A percentile compares a stretch with the other conserved stretches of the same genome.
Conservation (phyloP, 495 filamentous ascomycete species). For the Aspergillus bridgeri region DNA sequence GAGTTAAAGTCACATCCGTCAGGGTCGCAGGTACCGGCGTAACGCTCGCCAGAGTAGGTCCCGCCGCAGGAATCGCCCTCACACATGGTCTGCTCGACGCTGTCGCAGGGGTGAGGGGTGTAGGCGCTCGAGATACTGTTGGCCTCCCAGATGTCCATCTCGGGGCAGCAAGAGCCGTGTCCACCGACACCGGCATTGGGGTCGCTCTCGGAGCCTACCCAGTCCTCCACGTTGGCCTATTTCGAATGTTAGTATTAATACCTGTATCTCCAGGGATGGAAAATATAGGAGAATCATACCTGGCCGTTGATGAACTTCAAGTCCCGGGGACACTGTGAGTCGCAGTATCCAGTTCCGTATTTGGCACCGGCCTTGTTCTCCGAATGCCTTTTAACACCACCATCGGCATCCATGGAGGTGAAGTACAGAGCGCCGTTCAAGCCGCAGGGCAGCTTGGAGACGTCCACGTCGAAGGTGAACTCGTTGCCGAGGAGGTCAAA, state of each 20-base stretch:
- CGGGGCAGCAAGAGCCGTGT: slow-evolving; percentile 63
- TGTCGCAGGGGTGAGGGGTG: slow-evolving; percentile 62
- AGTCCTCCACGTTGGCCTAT: slow-evolving; percentile 55
- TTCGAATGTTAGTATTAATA: slow-evolving; percentile 9
- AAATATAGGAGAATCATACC: slow-evolving; percentile 9
- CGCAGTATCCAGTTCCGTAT: slow-evolving; percentile 71
- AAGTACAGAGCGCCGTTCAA: slow-evolving; percentile 70
- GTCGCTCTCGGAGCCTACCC: slow-evolving; percentile 52
- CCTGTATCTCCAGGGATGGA: background rate
- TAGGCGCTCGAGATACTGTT: slow-evolving; percentile 54
- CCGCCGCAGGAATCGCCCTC: slow-evolving; percentile 52
- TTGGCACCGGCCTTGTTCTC: slow-evolving; percentile 62
- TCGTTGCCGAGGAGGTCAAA: slow-evolving; percentile 55
- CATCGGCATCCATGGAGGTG: slow-evolving; percentile 57
- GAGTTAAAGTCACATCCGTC: slow-evolving; percentile 76
- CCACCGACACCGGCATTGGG: slow-evolving; percentile 53
- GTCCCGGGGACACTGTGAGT: slow-evolving; percentile 62
- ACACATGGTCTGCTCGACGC: slow-evolving; percentile 52
- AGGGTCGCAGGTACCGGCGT: slow-evolving; percentile 61
- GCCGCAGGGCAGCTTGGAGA: slow-evolving; percentile 60
- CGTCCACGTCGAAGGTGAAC: slow-evolving; percentile 66
- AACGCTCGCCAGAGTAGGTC: slow-evolving; percentile 34
- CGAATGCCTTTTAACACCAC: slow-evolving; percentile 46
- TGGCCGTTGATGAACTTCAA: slow-evolving; percentile 63
- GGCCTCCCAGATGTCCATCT: slow-evolving; percentile 71